Evolutionary conservation across 1,139 yeast genomes (phyloP), one percentile per base, ranked within the genome.

Genomic region (Yamadazyma mexicana): DNA sequence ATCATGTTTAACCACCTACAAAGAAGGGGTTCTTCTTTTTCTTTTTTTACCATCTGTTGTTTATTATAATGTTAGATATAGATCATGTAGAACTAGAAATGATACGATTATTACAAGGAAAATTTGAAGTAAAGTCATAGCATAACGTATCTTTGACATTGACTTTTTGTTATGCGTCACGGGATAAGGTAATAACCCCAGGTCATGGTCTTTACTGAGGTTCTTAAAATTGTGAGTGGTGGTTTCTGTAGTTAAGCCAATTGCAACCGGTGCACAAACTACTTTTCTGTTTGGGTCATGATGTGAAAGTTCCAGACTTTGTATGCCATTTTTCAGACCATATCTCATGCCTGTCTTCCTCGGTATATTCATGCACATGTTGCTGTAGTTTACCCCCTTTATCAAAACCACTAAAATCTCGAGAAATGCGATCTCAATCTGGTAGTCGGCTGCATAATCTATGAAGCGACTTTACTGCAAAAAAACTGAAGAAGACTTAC

Each of bases 1-100:
- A 38, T 36, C 32, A 40, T 40, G 27, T 4, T 20, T 17, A 23
- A 28, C n/a, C 29, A 5, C 8, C 16, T 9, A 6, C n/a, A n/a
- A n/a, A n/a, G n/a, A 26, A 5, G n/a, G 26, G 22, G 5, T 20
- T 20, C 22, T 20, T 20, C 8, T 20, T 8, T 20, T 20, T 24
- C 12, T 8, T 8, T 24, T 24, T 24, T 11, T 5, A 11, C 26
- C 17, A 12, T 27, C 30, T 12, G 30, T 4, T 28, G 31, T 28
- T 28, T 28, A 28, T 28, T 28, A 28, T 28, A 28, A 8, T 28
- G 31, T 20, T 28, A 28, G 12, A 15, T 28, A 28, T 28, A 28
- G 31, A 15, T 28, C 14, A 28, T 15, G 20, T 17, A 28, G 16
- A 5, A 28, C 20, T 28, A 28, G 31, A 16, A 28, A 16, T 28